Evolutionary conservation across 2,329 filamentous ascomycete genomes (phyloP), one percentile per base, ranked within the genome.

Genomic region (Pleurostoma richardsiae): DNA sequence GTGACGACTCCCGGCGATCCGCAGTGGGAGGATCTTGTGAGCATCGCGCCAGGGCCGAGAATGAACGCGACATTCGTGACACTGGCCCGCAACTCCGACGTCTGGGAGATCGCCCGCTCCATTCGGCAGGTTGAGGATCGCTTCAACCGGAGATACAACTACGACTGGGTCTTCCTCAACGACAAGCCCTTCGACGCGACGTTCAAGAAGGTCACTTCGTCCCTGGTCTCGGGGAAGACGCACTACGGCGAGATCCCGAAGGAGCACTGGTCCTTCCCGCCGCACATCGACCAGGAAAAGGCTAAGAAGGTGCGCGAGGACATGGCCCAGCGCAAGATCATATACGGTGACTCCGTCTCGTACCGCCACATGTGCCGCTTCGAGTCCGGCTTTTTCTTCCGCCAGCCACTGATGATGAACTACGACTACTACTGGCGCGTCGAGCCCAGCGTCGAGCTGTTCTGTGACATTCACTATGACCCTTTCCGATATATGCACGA

Each of bases 391-490:
- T 99, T 99, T 79, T 99, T 99, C 79, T 99, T 97, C 82, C 90
- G 87, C 51, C 94, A 99, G 67, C 80, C 83, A 30, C 73, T 96
- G 56, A 91, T 99, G 88, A 72, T 88, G 67, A 90, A 97, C 66
- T 99, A 95, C 70, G 94, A 99, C 64, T 99, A 90, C 82, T 99
- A 99, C 80, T 99, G 94, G 94, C 89, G 95, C 57, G 94, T 99
- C 10, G 94, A 99, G 77, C 94, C 94, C 58, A 94, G 88, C 69
- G 84, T 99, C 64, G 88, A 97, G 74, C 85, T 99, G 52, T 96
- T 83, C 79, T 99, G 94, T 71, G 94, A 99, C 64, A 80, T 99
- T 61, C 80, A 90, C 68, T 95, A 95, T 68, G 94, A 99, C 63
- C 88, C 94, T 6, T 99, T 99, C 84, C 89, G 89, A 54, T 90